Percentiles rank a stretch among this genome's conserved stretches.
Conservation (phyloP, 1,284 basidiomycete genomes). For the Tylopilus sp. region DNA sequence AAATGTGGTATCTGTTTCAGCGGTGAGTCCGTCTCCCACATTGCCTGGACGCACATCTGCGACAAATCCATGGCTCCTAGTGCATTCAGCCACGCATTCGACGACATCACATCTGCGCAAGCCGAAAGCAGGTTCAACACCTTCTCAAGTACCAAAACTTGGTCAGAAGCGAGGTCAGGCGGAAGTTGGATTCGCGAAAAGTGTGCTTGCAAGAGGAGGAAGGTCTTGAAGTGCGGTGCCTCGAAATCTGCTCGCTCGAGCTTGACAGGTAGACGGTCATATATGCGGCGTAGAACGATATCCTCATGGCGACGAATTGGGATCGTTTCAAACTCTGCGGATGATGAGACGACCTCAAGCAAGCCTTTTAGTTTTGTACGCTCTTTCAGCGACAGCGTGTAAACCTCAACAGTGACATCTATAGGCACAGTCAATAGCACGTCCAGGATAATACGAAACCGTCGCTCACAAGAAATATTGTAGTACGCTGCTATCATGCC, state of each 20-base stretch:
- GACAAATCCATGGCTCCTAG: constrained; percentile 97
- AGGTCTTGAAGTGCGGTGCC: constrained; percentile 97
- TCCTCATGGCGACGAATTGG: constrained; percentile 95
- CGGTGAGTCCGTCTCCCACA: constrained; percentile 96
- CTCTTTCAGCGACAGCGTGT: constrained; percentile 93
- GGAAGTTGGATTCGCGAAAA: constrained; percentile 91
- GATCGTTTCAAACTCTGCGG: constrained; percentile 93
- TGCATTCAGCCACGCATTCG: constrained; percentile 92
- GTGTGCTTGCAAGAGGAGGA: constrained; percentile 94
- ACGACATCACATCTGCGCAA: constrained; percentile 97
- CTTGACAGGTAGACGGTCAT: constrained; percentile 98
- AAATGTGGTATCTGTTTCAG: constrained; percentile 97
- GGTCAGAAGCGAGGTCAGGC: constrained; percentile 91
- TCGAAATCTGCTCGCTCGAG: constrained; percentile 83
- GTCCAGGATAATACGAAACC: not conserved
- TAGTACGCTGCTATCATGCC: constrained; percentile 97
- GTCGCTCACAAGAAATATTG: constrained; percentile 74
- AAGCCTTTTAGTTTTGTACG: constrained; percentile 97
- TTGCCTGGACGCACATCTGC: constrained; percentile 99
- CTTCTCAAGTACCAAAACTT: constrained; percentile 82
- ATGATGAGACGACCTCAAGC: constrained; percentile 93
- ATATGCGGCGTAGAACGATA: constrained; percentile 76
- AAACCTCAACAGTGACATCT: constrained; percentile 96
- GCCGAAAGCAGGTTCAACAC: constrained; percentile 88
- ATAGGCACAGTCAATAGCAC: constrained; percentile 5